Evolutionary conservation across 257 asterid genomes (phyloP).

Genomic region (Orobanche coerulescens): DNA sequence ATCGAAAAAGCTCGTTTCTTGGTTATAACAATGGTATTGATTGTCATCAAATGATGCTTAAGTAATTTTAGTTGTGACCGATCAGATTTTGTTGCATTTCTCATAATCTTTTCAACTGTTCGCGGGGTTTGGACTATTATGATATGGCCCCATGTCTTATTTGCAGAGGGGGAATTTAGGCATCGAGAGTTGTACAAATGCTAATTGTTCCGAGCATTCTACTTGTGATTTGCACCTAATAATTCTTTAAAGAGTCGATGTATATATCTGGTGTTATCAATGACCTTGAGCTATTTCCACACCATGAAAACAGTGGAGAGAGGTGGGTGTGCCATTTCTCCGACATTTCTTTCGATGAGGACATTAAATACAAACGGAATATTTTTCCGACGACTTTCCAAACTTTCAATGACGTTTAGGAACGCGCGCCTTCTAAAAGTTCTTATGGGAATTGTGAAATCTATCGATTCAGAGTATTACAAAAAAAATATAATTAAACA

Average conservation of each 20-base stretch:
- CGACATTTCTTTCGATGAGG: not conserved
- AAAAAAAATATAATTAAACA: too few relatives aligned
- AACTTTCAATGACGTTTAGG: too few relatives aligned
- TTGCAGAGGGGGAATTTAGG: not conserved
- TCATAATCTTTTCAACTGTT: not conserved
- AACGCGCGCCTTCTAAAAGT: too few relatives aligned
- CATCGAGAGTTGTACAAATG: not conserved
- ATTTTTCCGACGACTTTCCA: not conserved
- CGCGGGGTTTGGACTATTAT: not conserved
- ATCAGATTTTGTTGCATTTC: not conserved
- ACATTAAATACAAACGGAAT: not conserved
- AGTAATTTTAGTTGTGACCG: not conserved
- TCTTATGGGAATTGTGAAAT: too few relatives aligned
- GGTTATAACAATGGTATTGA: not conserved
- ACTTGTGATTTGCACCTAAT: not conserved
- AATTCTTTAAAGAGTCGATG: not conserved
- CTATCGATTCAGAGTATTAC: too few relatives aligned
- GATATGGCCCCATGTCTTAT: not conserved
- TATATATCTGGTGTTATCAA: not conserved
- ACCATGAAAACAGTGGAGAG: not conserved
- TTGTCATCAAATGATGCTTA: not conserved
- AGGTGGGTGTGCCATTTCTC: not conserved
- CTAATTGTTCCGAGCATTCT: not conserved
- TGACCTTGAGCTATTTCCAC: not conserved
- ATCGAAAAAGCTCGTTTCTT: slow-evolving; percentile 2